phyloP scores from a whole-genome alignment of 176 grass and related monocot species.

The Bolboschoenus planiculmis region DNA sequence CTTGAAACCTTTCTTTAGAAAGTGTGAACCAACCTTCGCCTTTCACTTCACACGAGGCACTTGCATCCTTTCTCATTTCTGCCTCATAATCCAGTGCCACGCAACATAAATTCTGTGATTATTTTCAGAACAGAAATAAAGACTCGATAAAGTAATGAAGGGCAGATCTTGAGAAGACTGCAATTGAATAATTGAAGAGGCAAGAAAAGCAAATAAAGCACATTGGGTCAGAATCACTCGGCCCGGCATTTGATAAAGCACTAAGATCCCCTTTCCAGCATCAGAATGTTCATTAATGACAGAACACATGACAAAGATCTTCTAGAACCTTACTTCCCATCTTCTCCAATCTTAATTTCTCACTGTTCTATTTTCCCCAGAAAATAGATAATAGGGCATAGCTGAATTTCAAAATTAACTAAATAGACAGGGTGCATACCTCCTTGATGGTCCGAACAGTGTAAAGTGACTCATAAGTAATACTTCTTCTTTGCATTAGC shows the following conservation, averaged over 20 bases:
- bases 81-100: slow-evolving; percentile 74
- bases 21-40: slow-evolving; percentile 85
- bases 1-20: slow-evolving; percentile 70
- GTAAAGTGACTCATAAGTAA: slow-evolving; percentile 67
- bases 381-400: not conserved
- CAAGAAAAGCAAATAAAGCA: not conserved
- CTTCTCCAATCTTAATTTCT: not conserved
- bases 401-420: not conserved
- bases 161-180: not conserved
- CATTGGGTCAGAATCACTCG: not conserved
- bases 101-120: slow-evolving; percentile 84
- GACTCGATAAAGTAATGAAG: not conserved
- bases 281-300: not conserved
- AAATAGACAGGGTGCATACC: slow-evolving; percentile 29
- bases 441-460: slow-evolving; percentile 90
- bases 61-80: slow-evolving; percentile 59
- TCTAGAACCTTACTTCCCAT: not conserved
- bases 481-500: slow-evolving; percentile 63
- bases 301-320: not conserved
- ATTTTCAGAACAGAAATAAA: slow-evolving; percentile 18
- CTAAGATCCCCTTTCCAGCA: too few relatives aligned
- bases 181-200: not conserved
- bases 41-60: slow-evolving; percentile 60
- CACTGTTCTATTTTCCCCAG: not conserved
- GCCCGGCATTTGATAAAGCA: too few relatives aligned